These are phyloP conservation scores for Teunomyces stri DNA, from an alignment of 805 yeast species.

Conservation along the genomic window DNA sequence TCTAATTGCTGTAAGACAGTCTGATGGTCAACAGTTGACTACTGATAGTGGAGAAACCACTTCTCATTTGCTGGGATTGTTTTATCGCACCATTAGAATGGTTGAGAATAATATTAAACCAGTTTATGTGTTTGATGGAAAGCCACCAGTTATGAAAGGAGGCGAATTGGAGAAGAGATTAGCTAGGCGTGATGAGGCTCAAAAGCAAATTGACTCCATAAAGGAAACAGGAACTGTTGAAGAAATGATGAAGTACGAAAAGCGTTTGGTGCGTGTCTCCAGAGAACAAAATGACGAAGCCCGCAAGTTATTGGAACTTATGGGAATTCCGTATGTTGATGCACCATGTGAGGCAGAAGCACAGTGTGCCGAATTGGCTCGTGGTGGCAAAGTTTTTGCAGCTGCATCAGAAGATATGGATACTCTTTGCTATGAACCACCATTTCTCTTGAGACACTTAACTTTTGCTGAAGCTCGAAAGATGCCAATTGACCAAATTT, in stretches of 20 bases:
- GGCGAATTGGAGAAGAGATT: slow-evolving; percentile 89
- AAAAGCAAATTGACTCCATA: slow-evolving; percentile 65
- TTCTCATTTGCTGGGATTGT: slow-evolving; percentile 94
- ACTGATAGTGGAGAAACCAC: slow-evolving; percentile 87
- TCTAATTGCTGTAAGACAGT: slow-evolving; percentile 92
- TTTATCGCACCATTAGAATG: slow-evolving; percentile 87
- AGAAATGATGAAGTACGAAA: slow-evolving; percentile 71
- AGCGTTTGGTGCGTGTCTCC: slow-evolving; percentile 86
- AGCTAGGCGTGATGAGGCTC: slow-evolving; percentile 79
- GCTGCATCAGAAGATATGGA: slow-evolving; percentile 99
- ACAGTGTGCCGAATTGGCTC: slow-evolving; percentile 92
- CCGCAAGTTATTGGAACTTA: slow-evolving; percentile 67
- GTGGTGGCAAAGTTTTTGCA: slow-evolving; percentile 87
- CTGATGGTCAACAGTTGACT: slow-evolving; percentile 91
- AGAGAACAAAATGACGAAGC: slow-evolving; percentile 94
- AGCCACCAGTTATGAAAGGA: slow-evolving; percentile 91
- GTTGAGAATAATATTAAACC: slow-evolving; percentile 95
- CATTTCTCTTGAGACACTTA: slow-evolving; percentile 77
- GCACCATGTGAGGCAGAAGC: slow-evolving; percentile 99
- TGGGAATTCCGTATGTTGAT: slow-evolving; percentile 93
- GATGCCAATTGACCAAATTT: slow-evolving; percentile 84
- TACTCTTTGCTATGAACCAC: slow-evolving; percentile 88
- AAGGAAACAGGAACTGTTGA: slow-evolving; percentile 80
- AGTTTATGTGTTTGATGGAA: slow-evolving; percentile 95
- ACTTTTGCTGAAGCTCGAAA: slow-evolving; percentile 94